These are phyloP conservation scores for Metschnikowia similis DNA, from an alignment of 805 yeast genomes.

Conservation along the genomic window DNA sequence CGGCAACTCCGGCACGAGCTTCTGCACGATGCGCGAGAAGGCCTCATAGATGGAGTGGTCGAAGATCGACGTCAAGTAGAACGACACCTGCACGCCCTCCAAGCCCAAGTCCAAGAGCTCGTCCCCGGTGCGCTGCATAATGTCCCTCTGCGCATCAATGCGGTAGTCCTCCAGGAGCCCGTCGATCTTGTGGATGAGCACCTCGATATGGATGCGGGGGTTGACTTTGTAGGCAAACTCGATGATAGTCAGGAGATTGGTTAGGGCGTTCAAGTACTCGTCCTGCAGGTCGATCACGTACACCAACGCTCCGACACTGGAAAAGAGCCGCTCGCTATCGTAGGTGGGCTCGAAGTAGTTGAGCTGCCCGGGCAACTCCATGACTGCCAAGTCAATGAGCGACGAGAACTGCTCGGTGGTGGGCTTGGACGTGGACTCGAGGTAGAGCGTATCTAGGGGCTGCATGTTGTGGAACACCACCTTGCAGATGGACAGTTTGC, in stretches of 20 bases:
- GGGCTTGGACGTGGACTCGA: constrained; percentile 88
- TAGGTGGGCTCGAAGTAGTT: constrained; percentile 83
- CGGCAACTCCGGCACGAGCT: constrained; percentile 83
- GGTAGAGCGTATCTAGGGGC: constrained; percentile 85
- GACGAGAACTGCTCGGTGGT: constrained; percentile 81
- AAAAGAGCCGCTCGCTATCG: constrained; percentile 72
- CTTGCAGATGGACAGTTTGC: constrained; percentile 92
- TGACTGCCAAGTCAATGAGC: constrained; percentile 78
- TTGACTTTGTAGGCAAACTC: constrained; percentile 82
- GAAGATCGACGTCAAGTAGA: constrained; percentile 88
- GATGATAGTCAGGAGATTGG: constrained; percentile 82
- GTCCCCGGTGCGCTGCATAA: constrained; percentile 93
- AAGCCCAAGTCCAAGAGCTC: constrained; percentile 84
- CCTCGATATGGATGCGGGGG: constrained; percentile 84
- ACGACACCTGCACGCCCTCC: constrained; percentile 86
- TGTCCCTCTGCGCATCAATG: constrained; percentile 91
- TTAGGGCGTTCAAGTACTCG: constrained; percentile 87
- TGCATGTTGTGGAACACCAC: constrained; percentile 96
- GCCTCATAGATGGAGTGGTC: constrained; percentile 97
- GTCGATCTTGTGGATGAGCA: constrained; percentile 91
- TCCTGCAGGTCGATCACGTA: constrained; percentile 95
- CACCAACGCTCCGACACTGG: constrained; percentile 83
- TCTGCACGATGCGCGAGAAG: constrained; percentile 87
- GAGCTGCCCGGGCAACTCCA: constrained; percentile 93
- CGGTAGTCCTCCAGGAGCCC: constrained; percentile 92